Percentiles rank a stretch among this genome's conserved stretches.
Evolutionary conservation across 2,329 filamentous ascomycete species (phyloP).

Genomic region (Aspergillus sp.): DNA sequence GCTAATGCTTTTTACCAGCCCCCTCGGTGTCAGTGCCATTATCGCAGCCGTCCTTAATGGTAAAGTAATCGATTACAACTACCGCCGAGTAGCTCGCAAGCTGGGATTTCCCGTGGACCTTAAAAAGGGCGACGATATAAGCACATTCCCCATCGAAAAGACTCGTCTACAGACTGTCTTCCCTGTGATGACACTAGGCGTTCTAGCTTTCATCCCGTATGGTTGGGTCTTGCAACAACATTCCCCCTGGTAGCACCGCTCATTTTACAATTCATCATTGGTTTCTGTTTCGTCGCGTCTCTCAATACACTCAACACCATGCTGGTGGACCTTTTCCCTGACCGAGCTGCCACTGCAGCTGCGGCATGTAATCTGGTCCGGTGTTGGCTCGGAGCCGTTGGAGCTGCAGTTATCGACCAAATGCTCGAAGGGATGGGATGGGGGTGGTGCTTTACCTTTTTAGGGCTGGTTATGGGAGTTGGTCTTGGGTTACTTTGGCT

Average conservation of each 20-base stretch:
- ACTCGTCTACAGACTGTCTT: conserved; percentile 23
- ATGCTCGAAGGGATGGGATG: conserved; percentile 21
- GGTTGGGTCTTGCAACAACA: conserved; percentile 25
- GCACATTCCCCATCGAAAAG: conserved; percentile 37
- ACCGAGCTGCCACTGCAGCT: conserved; percentile 19
- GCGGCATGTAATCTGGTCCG: conserved; percentile 26
- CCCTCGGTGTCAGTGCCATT: conserved; percentile 15
- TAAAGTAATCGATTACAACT: conserved; percentile 18
- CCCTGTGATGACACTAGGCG: conserved; percentile 18
- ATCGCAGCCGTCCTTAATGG: conserved; percentile 17
- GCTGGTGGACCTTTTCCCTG: conserved; percentile 25
- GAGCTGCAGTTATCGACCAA: conserved; percentile 18
- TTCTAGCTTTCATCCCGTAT: conserved; percentile 21
- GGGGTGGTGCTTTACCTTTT: conserved; percentile 24
- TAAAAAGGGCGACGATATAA: conserved; percentile 40
- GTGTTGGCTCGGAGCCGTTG: conserved; percentile 24
- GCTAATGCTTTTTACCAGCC: conserved; percentile 3
- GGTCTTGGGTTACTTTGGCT: conserved; percentile 12
- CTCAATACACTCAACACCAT: conserved; percentile 22
- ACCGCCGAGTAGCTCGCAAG: conserved; percentile 10
- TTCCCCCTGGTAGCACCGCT: conserved; percentile 19
- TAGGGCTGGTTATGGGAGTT: conserved; percentile 13
- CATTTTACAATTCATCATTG: conserved; percentile 28
- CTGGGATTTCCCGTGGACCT: conserved; percentile 11
- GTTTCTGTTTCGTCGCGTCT: conserved; percentile 18